Base-by-base conservation (phyloP, 2,329 filamentous ascomycete species). In the Aspergillus fischeri region DNA sequence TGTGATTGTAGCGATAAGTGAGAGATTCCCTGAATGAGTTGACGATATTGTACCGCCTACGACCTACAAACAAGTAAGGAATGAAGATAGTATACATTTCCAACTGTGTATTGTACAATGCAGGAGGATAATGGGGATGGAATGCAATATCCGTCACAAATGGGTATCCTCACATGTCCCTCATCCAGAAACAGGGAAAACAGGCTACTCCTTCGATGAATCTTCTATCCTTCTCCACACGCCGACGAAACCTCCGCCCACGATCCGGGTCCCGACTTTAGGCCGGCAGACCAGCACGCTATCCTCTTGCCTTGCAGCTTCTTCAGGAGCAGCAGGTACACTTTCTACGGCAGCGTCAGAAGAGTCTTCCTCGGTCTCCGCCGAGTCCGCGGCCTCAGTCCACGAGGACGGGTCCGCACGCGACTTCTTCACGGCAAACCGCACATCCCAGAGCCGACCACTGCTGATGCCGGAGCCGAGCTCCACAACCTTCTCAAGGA, bases 191-290 rank as follows among this genome's bases (percentile, higher is more conserved):
- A 35, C 32, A 53, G 27, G 28, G 1, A 29, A 27, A 27, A 28
- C 28, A 56, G 49, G 49, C 60, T 54, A 65, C 38, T 52, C 55
- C 20, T 49, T 27, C 51, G 47, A 41, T 3, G 32, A 58, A 62
- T 73, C 68, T 61, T 75, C 73, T 20, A 75, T 76, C 53, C 74
- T 76, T 55, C 73, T 74, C 75, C 76, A 83, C 32, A 82, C 63
- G 1, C 76, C 81, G 51, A 83, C 69, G 61, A 83, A 83, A 2
- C 80, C 81, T 47, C 81, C 81, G 11, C 80, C 81, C 7, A 74
- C 67, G 44, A 80, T 74, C 51, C 73, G 70, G 8, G 73, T 61
- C 8, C 80, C 80, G 53, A 81, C 79, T 60, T 80, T 81, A 2
- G 81, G 81, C 54, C 81, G 73, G 59, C 81, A 83, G n/a, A 83